These are phyloP conservation scores for Penicillium canariense DNA, from an alignment of 495 filamentous ascomycete genomes.

Conservation along the genomic window DNA sequence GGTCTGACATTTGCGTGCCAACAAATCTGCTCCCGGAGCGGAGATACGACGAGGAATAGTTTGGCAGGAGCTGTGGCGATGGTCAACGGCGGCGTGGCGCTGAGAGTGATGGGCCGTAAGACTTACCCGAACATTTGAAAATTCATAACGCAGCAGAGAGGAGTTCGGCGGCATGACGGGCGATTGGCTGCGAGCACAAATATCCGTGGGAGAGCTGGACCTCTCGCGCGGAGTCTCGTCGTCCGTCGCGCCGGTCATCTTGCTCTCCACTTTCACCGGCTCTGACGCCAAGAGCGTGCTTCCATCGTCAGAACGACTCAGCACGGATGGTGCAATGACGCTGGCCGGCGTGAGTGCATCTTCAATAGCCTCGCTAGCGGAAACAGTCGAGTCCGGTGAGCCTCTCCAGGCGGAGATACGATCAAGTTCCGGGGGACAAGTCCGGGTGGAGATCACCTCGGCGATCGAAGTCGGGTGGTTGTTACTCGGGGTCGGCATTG, in stretches of 20 bases:
- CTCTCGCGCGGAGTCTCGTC: conserved; percentile 35
- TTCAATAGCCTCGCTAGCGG: conserved; percentile 27
- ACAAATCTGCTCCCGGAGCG: conserved; percentile 84
- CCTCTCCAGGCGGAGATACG: conserved; percentile 43
- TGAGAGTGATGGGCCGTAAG: background rate
- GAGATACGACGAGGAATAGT: conserved; percentile 74
- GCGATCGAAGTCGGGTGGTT: conserved; percentile 47
- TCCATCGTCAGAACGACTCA: conserved; percentile 37
- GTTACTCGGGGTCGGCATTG: conserved; percentile 61
- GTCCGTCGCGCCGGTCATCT: conserved; percentile 30
- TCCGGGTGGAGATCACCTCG: conserved; percentile 49
- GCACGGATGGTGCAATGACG: conserved; percentile 27
- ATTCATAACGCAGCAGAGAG: conserved; percentile 60
- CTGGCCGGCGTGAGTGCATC: conserved; percentile 31
- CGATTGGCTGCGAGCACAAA: conserved; percentile 28
- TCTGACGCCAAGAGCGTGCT: conserved; percentile 28
- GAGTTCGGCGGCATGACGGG: conserved; percentile 34
- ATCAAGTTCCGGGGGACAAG: conserved; percentile 58
- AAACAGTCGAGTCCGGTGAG: conserved; percentile 25
- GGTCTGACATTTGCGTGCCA: conserved; percentile 89
- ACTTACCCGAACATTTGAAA: conserved; percentile 64
- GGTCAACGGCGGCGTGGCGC: conserved; percentile 12
- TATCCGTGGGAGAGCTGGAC: conserved; percentile 34
- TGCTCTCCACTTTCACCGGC: conserved; percentile 31
- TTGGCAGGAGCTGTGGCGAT: conserved; percentile 40